Evolutionary conservation across 495 filamentous ascomycete species (phyloP), one percentile per base, ranked within the genome.

Genomic region (Penicillium canescens): DNA sequence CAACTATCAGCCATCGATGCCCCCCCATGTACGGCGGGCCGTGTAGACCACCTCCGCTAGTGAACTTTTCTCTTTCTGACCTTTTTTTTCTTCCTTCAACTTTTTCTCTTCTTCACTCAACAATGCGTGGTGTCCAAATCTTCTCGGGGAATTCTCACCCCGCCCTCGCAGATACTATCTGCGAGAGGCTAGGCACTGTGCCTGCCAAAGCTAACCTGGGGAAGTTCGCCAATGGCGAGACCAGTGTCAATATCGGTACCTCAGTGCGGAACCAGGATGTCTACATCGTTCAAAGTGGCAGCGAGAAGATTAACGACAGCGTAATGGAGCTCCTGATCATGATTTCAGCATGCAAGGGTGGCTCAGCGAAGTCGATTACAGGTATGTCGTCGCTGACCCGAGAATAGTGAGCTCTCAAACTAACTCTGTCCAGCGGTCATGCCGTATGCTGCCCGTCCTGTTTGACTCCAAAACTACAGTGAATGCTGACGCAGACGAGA

Each of bases 271-370:
- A 98, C 64, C 94, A 98, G 69, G 92, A 98, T 82, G 92, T 98
- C 52, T 98, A 98, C 74, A 92, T 98, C 65, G 88, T 98, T 14
- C 94, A 98, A 80, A 97, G 93, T 59, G 94, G 94, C 48, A 97
- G 95, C 72, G 79, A 82, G 62, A 92, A 89, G 82, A 95, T 96
- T 80, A 98, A 98, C 74, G 95, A 98, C 74, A 93, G 89, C 57
- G 89, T 98, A 64, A 96, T 98, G 89, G 94, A 98, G 79, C 80
- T 98, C 52, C 83, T 98, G 63, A 97, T 98, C 71, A 92, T 98
- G 88, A 96, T 98, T 62, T 93, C 91, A 53, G 94, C 94, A 46
- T 98, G 94, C 80, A 98, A 96, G 69, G 91, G 94, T 66, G 93
- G 92, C 51, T 98, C 95, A 37, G 90, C 95, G 46, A 96, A 92